Evolutionary conservation across 176 grass and related monocot species (phyloP), one percentile per base, ranked within the genome.

Genomic region (Oryza brachyantha): DNA sequence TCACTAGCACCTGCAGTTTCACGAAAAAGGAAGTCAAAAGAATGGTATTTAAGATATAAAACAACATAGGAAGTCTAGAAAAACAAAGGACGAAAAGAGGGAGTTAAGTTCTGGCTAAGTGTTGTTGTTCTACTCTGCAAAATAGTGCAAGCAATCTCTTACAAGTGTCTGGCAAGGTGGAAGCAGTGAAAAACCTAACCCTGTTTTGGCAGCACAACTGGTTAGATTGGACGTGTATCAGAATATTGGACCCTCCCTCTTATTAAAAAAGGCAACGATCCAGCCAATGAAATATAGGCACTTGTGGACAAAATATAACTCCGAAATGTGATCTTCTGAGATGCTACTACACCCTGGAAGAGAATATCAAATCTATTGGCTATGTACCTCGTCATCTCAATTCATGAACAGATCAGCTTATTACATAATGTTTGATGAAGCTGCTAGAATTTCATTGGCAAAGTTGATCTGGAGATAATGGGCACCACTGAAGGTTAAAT

Each of bases 1-100:
- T 94, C 89, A 19, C 46, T 83, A 24, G 79, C 78, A 45, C 94
- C 94, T 97, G 78, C 62, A 67, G 69, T 93, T 82, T 46, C 35
- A 77, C 61, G 73, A 70, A 84, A 76, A 57, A 17, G n/a, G n/a
- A 57, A 24, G 3, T 21, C 38, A 66, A 41, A 61, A 58, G 37
- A 29, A 45, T 69, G 52, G 8, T 55, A 50, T 45, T 25, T 61
- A 38, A 28, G 3, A 39, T 40, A 59, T 17, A 62, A 28, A n/a
- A 36, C 36, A 27, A 35, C 24, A 10, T n/a, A 66, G 11, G n/a
- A 77, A 78, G 5, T 29, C n/a, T 16, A 60, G 52, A 50, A 45
- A 38, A 29, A 69, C 19, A 36, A 84, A 70, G 8, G n/a, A 22
- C 52, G 8, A n/a, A 45, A 36, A 3, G 9, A 64, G 6, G 64